Evolutionary conservation across 495 filamentous ascomycete genomes (phyloP), one percentile per base, ranked within the genome.

Genomic region (Aspergillus nidulans): DNA sequence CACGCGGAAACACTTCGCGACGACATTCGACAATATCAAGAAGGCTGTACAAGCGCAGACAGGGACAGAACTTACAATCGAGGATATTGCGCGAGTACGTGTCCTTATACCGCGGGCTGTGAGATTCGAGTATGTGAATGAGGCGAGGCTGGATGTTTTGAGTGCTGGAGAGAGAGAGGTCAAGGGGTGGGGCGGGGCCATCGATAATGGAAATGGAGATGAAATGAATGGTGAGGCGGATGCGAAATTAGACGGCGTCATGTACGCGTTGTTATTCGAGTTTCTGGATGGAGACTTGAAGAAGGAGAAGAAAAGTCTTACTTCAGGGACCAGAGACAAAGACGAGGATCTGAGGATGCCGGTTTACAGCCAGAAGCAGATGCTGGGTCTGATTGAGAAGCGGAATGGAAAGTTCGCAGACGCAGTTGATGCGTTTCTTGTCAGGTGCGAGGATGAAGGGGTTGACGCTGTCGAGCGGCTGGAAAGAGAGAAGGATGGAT

Each of bases 201-300:
- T 12, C 9, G 9, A 34, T 10, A 34, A 34, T 12, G 30, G 30
- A 12, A 12, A 34, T 7, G 30, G 30, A 6, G 10, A 63, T 42
- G 59, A 70, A 5, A 18, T 16, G 1, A 55, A 59, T 38, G 65
- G 65, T 30, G 65, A 66, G 9, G 64, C 67, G 34, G 63, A 70
- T 26, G 18, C 5, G 26, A 64, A 67, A 9, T 63, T 67, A 32
- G 63, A 70, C 24, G 18, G 10, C 13, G 76, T 72, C 5, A 75
- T 74, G 34, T 83, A 94, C 61, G 85, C 92, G 18, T 67, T 98
- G 44, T 76, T 94, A 21, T 95, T 98, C 63, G 94, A 98, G 67
- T 97, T 92, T 61, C 69, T 95, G 19, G 94, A 97, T 65, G 94
- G 85, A 2, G 92, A 96, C 63, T 71, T 98, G 48, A 97, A 91